phyloP scores from a whole-genome alignment of 2,329 filamentous ascomycete species.

The Aspergillus latus region DNA sequence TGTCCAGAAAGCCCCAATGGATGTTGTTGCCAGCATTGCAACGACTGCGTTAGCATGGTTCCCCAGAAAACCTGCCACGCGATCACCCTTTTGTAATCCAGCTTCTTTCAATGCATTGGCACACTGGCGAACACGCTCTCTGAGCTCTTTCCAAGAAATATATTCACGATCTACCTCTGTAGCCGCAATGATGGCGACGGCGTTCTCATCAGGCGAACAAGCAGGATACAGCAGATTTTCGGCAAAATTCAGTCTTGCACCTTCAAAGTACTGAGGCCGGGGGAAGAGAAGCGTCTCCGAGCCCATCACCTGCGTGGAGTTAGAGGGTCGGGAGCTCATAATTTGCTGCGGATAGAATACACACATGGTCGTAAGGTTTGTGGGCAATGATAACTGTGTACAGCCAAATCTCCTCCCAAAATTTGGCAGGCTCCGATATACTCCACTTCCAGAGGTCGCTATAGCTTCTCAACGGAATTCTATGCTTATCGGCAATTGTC shows the following conservation, averaged over 20 bases:
- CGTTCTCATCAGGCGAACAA: slow-evolving; percentile 56
- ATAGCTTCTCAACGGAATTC: slow-evolving; percentile 64
- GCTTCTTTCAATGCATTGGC: slow-evolving; percentile 67
- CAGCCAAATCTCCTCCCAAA: slow-evolving; percentile 86
- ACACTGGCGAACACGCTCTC: slow-evolving; percentile 73
- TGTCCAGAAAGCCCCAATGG: slow-evolving; percentile 87
- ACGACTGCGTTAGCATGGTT: slow-evolving; percentile 87
- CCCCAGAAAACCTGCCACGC: slow-evolving; percentile 73
- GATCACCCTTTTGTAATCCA: slow-evolving; percentile 62
- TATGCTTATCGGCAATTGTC: slow-evolving; percentile 66
- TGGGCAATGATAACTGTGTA: slow-evolving; percentile 75
- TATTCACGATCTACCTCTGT: slow-evolving; percentile 70
- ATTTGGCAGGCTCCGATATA: slow-evolving; percentile 68
- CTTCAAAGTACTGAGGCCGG: slow-evolving; percentile 79
- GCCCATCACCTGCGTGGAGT: slow-evolving; percentile 62
- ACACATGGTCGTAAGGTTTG: slow-evolving; percentile 50
- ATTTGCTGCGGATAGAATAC: slow-evolving; percentile 12
- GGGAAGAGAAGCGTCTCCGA: slow-evolving; percentile 73
- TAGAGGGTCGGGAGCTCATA: background rate
- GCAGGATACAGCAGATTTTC: slow-evolving; percentile 87
- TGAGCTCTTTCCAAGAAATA: slow-evolving; percentile 75
- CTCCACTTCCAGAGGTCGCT: slow-evolving; percentile 83
- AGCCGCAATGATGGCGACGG: slow-evolving; percentile 72
- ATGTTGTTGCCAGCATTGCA: slow-evolving; percentile 79
- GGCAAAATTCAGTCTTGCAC: slow-evolving; percentile 82